phyloP scores from a whole-genome alignment of 768 basidiomycete genomes.

The Amanita thiersii region DNA sequence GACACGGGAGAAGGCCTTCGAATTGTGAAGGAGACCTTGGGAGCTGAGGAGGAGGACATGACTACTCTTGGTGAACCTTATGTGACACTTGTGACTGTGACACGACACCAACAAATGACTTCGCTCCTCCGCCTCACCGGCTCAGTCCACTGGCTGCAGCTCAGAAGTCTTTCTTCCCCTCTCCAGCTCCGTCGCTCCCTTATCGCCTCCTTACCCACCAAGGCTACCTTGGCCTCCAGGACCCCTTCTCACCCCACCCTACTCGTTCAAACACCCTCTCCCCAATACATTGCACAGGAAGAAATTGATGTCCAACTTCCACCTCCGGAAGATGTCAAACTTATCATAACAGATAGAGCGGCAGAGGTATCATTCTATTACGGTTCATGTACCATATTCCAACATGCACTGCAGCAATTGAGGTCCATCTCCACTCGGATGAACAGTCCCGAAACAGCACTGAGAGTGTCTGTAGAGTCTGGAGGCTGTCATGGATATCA shows the following conservation, averaged over 20 bases:
- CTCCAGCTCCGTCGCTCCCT: background rate
- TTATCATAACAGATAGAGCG: conserved; percentile 65
- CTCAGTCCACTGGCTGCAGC: background rate
- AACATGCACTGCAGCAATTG: conserved; percentile 58
- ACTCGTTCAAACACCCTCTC: conserved; percentile 42
- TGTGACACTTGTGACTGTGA: conserved; percentile 1
- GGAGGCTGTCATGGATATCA: conserved; percentile 98
- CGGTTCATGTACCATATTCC: conserved; percentile 6
- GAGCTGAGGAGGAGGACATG: conserved; percentile 1
- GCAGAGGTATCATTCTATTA: conserved; percentile 47
- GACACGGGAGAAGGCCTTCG: conserved; percentile 70
- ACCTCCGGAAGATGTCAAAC: conserved; percentile 40
- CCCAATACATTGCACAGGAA: conserved; percentile 45
- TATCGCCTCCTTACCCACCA: conserved; percentile 2
- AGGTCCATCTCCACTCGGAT: conserved; percentile 58
- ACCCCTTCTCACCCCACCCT: conserved; percentile 39
- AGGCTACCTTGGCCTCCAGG: conserved; percentile 31
- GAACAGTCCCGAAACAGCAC: conserved; percentile 52
- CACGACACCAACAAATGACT: conserved; percentile 1
- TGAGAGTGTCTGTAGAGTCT: conserved; percentile 82
- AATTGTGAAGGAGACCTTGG: conserved; percentile 76
- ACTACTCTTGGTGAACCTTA: background rate
- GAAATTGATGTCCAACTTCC: conserved; percentile 59
- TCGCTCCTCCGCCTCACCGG: conserved; percentile 1
- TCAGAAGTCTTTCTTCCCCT: background rate